Evolutionary conservation across 495 filamentous ascomycete species (phyloP).

Genomic region (Daldinia decipiens): DNA sequence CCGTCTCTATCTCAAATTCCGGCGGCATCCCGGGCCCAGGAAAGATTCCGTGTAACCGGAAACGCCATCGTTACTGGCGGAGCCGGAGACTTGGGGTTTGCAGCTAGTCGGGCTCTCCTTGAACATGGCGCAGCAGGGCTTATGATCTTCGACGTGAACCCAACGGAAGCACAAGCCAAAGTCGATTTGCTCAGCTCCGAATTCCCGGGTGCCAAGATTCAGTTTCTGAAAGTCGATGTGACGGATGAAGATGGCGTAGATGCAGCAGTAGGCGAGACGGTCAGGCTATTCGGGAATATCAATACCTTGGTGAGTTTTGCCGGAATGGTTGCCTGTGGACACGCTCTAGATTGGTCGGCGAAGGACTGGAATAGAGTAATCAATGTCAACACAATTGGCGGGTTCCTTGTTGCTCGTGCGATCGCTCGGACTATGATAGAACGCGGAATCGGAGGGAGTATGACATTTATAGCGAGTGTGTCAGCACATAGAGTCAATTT

Average conservation of each 20-base stretch:
- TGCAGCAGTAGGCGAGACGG: conserved; percentile 54
- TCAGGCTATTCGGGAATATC: conserved; percentile 60
- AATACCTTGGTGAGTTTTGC: conserved; percentile 72
- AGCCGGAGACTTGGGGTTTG: conserved; percentile 71
- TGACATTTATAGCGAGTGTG: conserved; percentile 74
- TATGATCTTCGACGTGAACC: conserved; percentile 70
- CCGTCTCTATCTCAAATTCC: conserved; percentile 56
- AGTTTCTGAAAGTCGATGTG: conserved; percentile 65
- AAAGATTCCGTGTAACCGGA: conserved; percentile 69
- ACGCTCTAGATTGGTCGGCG: conserved; percentile 64
- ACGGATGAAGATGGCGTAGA: conserved; percentile 63
- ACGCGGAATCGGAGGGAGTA: conserved; percentile 63
- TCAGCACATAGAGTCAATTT: conserved; percentile 74
- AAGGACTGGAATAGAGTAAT: conserved; percentile 67
- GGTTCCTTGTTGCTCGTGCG: conserved; percentile 75
- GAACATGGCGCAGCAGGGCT: conserved; percentile 73
- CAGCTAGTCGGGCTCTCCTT: conserved; percentile 69
- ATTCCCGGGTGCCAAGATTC: conserved; percentile 65
- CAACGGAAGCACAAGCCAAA: conserved; percentile 52
- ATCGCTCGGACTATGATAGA: conserved; percentile 65
- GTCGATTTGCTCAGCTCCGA: conserved; percentile 57
- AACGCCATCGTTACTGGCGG: conserved; percentile 79
- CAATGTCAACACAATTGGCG: conserved; percentile 75
- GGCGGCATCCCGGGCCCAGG: conserved; percentile 59
- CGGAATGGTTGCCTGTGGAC: conserved; percentile 70